These are phyloP conservation scores for Umbelopsis vinacea DNA, from an alignment of 192 early-diverging fungal species.

Conservation along the genomic window DNA sequence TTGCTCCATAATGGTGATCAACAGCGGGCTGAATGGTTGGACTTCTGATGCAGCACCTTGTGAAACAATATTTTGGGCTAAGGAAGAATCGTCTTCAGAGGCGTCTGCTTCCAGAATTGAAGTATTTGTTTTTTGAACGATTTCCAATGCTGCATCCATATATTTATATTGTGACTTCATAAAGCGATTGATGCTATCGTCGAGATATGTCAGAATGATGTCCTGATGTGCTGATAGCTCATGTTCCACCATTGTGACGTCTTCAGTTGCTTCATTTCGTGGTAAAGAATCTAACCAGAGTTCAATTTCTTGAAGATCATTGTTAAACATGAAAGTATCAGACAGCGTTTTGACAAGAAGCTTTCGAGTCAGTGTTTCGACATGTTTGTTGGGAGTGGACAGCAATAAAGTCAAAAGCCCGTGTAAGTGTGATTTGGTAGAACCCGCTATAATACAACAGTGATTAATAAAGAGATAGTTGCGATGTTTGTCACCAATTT, in stretches of 20 bases:
- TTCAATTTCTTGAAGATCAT: conserved; percentile 56
- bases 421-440: conserved; percentile 54
- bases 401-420: conserved; percentile 60
- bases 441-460: conserved; percentile 37
- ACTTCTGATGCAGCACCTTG: background rate
- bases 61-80: background rate
- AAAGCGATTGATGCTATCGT: conserved; percentile 65
- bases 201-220: conserved; percentile 63
- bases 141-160: conserved; percentile 56
- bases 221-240: conserved; percentile 37
- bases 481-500: background rate
- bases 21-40: conserved; percentile 57
- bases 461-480: background rate
- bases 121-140: conserved; percentile 43
- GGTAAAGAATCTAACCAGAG: conserved; percentile 65
- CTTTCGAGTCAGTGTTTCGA: conserved; percentile 44
- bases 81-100: background rate
- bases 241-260: conserved; percentile 30
- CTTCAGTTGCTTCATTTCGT: conserved; percentile 24
- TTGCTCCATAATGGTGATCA: conserved; percentile 51
- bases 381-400: conserved; percentile 48
- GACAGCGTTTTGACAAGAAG: conserved; percentile 54
- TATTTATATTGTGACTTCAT: conserved; percentile 61
- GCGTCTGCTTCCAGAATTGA: conserved; percentile 6
- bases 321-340: conserved; percentile 62